These are phyloP conservation scores for Rhodosorus marinus DNA, from an alignment of 23 red algal species.

Conservation along the genomic window DNA sequence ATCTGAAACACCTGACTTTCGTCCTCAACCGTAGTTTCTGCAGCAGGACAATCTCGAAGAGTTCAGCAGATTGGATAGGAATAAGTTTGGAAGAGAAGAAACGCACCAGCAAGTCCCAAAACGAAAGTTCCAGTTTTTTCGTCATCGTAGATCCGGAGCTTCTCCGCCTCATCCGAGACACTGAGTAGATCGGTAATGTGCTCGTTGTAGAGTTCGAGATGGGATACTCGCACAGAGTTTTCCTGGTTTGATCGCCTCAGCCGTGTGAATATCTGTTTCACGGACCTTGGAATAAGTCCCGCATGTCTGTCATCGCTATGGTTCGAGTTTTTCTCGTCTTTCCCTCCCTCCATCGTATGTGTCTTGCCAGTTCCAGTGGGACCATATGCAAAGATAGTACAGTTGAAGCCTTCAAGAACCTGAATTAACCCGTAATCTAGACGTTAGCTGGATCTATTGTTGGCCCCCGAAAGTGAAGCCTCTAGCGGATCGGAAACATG, in stretches of 20 bases:
- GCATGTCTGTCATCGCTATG: conserved; percentile 25
- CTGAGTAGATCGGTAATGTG: conserved; percentile 81
- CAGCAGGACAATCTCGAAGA: too few relatives aligned
- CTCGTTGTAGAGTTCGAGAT: conserved; percentile 97
- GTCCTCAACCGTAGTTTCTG: conserved; percentile 54
- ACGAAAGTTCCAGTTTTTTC: conserved; percentile 77
- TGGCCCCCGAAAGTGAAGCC: too few relatives aligned
- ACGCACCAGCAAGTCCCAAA: conserved; percentile 64
- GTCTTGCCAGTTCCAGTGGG: conserved; percentile 95
- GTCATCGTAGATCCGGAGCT: conserved; percentile 78
- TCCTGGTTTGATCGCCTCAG: conserved; percentile 52
- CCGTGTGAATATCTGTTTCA: conserved; percentile 75
- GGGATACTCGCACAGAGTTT: conserved; percentile 72
- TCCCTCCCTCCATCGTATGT: conserved; percentile 88
- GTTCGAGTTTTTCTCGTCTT: conserved; percentile 11
- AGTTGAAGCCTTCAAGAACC: conserved; percentile 83
- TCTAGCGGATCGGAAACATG: too few relatives aligned
- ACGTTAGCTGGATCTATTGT: too few relatives aligned
- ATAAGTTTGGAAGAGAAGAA: too few relatives aligned
- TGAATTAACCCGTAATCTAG: too few relatives aligned
- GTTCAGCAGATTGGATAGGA: too few relatives aligned
- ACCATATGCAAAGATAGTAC: conserved; percentile 98
- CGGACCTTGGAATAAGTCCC: conserved; percentile 76
- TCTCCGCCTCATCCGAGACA: conserved; percentile 3
- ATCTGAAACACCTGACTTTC: conserved; percentile 76